Evolutionary conservation across 306 rosid genomes (phyloP).

Genomic region (Pyrus betulifolia): DNA sequence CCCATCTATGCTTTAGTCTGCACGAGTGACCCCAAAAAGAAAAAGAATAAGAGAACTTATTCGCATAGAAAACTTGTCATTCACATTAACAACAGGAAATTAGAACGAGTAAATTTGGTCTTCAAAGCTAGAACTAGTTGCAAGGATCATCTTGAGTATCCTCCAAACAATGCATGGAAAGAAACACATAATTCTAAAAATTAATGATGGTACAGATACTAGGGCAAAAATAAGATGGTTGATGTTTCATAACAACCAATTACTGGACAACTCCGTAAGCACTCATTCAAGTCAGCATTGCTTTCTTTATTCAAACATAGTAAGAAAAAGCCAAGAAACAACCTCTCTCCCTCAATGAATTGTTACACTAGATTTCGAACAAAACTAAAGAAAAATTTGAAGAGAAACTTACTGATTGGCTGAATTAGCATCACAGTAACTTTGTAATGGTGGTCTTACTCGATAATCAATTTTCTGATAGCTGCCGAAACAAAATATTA

Average conservation of each 20-base stretch:
- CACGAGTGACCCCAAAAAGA: neutral
- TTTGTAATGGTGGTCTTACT: conserved; percentile 63
- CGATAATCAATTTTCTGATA: conserved; percentile 83
- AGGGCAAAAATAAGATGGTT: neutral
- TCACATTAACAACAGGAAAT: neutral
- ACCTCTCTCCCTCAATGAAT: neutral
- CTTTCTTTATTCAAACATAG: neutral
- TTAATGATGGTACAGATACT: neutral
- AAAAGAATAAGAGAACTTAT: no score
- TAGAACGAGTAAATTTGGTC: neutral
- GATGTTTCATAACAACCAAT: neutral
- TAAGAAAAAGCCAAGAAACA: neutral
- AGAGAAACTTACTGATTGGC: conserved; percentile 52
- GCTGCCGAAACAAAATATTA: conserved; percentile 35
- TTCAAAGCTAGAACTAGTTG: neutral
- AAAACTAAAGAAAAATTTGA: neutral
- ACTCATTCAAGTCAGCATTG: neutral
- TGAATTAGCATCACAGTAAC: conserved; percentile 53
- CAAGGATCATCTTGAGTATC: neutral
- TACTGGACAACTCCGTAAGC: neutral
- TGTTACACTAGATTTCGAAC: neutral
- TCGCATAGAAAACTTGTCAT: neutral
- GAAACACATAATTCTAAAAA: neutral
- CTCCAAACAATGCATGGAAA: neutral
- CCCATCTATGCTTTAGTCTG: conserved; percentile 61